Base-by-base conservation (phyloP, 345 rosid species). In the Salix arbutifolia region DNA sequence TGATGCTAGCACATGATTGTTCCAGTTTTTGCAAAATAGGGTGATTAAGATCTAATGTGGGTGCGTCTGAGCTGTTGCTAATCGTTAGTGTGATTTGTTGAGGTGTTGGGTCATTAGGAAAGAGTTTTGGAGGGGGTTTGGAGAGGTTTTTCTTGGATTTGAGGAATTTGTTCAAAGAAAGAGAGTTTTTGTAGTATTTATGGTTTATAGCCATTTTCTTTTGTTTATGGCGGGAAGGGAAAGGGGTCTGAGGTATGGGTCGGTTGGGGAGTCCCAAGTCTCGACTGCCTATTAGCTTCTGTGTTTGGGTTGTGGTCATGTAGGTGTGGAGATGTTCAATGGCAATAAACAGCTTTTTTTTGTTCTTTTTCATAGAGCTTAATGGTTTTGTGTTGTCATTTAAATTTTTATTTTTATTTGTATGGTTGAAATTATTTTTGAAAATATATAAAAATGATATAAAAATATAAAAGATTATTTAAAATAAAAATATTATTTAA, bases 91-190 rank as follows among this genome's bases (percentile, higher is more conserved):
- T 19, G 6, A 31, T 0, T 65, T 2, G 71, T 16, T 71, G 67
- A 2, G 83, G 76, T 78, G 14, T 74, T 64, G 83, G 80, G 11
- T 81, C 82, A 66, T 31, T 67, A 1, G 88, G 85, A 80, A 88
- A 90, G 48, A 88, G 86, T 18, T 56, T 81, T 31, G 90, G 91
- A 11, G 88, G 56, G 68, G 84, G 69, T 75, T 79, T 78, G 19
- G 85, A 72, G 69, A 88, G 86, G 72, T 90, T 84, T 69, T 80
- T 84, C 79, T 76, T 83, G 74, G 84, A 73, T 76, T 75, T 76
- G 40, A 90, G 78, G 82, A 87, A 75, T 25, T 86, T 88, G 33
- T 88, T 84, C 6, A 87, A 84, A 42, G 87, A 78, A 0, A 74
- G 72, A 1, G 85, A 77, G 64, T 84, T 70, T 31, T 56, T 35